Evolutionary conservation across 768 basidiomycete genomes (phyloP), one percentile per base, ranked within the genome.

Genomic region (Serendipita sp.): DNA sequence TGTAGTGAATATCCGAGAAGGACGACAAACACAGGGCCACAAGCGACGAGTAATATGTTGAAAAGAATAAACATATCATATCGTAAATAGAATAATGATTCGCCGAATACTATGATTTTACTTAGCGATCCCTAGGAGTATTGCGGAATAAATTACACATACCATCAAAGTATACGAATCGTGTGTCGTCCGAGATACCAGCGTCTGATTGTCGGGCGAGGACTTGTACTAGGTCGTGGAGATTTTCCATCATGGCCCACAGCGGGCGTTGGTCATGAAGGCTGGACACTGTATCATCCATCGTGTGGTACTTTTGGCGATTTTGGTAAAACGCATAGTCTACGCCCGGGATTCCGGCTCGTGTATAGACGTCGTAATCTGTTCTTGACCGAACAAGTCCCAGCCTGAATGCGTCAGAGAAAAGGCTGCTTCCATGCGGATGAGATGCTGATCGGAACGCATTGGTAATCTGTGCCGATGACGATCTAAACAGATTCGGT

Each of bases 251-350:
- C 86, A 91, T 88, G 2, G 83, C 78, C 88, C 89, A 92, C 5
- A 92, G 75, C 5, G 86, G 75, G 44, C 75, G 78, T 68, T 78
- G 76, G 0, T 84, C 85, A 1, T 71, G 73, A 69, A 78, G 83
- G 62, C 80, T 80, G 5, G 85, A 76, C 51, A 90, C 78, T 1
- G 83, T 78, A 70, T 92, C 89, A 45, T 81, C 81, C 70, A 80
- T 80, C 0, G 89, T 91, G 71, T 92, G 90, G 68, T 92, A 92
- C 67, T 78, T 79, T 66, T 85, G 84, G 48, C 89, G 78, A 1
- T 83, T 82, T 65, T 78, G 80, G 73, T 90, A 92, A 70, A 91
- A 92, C 0, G 90, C 86, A 41, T 90, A 74, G 69, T 92, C 89
- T 3, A 89, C 76, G 2, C 89, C 89, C 48, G 81, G 73, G 79